Percentiles rank a stretch among this genome's conserved stretches.
Conservation (phyloP, 2,329 filamentous ascomycete genomes). For the Exophiala xenobiotica region DNA sequence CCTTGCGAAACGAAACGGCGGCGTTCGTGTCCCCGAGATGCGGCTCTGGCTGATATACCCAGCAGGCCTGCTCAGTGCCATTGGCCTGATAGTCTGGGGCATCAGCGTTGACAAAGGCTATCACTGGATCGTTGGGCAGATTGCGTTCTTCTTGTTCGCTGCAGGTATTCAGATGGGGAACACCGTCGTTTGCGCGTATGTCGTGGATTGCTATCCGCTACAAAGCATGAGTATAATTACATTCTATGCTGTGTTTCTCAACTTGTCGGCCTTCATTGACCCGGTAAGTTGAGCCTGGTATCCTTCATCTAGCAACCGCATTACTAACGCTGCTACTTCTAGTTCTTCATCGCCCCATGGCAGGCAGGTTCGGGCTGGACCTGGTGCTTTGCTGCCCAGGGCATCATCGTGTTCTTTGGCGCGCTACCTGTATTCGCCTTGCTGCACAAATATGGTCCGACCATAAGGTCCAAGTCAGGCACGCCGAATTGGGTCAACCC, state of each 20-base stretch:
- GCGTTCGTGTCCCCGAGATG: conserved; percentile 53
- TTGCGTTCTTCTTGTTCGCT: conserved; percentile 56
- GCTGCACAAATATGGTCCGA: conserved; percentile 44
- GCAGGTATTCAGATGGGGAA: conserved; percentile 59
- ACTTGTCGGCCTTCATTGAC: conserved; percentile 50
- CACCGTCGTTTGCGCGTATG: conserved; percentile 52
- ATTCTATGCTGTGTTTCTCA: conserved; percentile 56
- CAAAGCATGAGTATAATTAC: conserved; percentile 56
- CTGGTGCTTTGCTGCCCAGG: conserved; percentile 53
- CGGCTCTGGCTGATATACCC: conserved; percentile 58
- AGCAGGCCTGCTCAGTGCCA: conserved; percentile 48
- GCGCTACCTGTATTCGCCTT: conserved; percentile 40
- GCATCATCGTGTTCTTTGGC: conserved; percentile 46
- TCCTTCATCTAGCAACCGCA: neutral
- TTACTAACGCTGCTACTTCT: neutral
- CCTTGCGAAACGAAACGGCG: conserved; percentile 45
- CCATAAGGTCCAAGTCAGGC: conserved; percentile 39
- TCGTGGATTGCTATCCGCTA: conserved; percentile 57
- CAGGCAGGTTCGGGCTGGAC: conserved; percentile 48
- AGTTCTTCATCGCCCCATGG: conserved; percentile 55
- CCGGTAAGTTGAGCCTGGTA: conserved; percentile 35
- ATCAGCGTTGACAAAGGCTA: conserved; percentile 53
- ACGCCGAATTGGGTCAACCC: conserved; percentile 50
- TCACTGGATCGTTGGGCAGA: conserved; percentile 59
- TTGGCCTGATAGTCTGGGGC: conserved; percentile 57